Evolutionary conservation across 148 eudicot species (phyloP).

Genomic region (Vaccinium corymbosum): DNA sequence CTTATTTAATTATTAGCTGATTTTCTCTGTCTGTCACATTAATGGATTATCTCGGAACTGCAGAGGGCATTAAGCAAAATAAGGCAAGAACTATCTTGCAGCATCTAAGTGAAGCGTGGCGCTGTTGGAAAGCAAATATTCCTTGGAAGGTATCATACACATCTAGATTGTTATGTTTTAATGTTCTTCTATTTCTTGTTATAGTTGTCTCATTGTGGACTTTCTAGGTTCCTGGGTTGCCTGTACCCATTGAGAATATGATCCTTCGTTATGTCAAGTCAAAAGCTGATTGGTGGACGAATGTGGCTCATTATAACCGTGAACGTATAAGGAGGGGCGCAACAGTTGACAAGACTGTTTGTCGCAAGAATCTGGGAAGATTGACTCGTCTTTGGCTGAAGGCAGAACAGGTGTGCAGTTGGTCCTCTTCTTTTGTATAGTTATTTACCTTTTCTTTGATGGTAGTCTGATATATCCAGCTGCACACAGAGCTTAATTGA

Average conservation of each 20-base stretch:
- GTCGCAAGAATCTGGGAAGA: constrained; percentile 95
- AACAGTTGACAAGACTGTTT: constrained; percentile 97
- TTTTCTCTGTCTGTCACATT: not conserved
- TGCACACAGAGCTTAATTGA: not conserved
- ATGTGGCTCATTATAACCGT: constrained; percentile 98
- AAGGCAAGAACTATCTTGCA: constrained; percentile 98
- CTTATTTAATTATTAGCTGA: not conserved
- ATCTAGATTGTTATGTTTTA: not conserved
- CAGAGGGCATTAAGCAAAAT: constrained; percentile 95
- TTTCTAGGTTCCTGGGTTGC: constrained; percentile 78
- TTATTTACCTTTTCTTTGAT: not conserved
- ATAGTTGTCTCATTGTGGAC: constrained; percentile 16
- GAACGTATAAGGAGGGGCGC: constrained; percentile 99
- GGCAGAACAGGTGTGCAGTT: constrained; percentile 72
- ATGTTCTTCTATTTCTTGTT: not conserved
- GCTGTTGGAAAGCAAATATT: constrained; percentile 99
- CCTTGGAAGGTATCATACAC: constrained; percentile 76
- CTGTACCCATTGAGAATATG: constrained; percentile 99
- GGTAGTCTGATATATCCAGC: not conserved
- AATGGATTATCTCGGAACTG: constrained; percentile 9
- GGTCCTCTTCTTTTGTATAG: not conserved
- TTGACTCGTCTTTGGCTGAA: constrained; percentile 98
- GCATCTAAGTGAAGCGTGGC: constrained; percentile 99
- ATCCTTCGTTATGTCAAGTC: constrained; percentile 99
- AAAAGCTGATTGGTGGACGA: constrained; percentile 99